Conservation (phyloP, 129 eudicot species). For the Arctium lappa region DNA sequence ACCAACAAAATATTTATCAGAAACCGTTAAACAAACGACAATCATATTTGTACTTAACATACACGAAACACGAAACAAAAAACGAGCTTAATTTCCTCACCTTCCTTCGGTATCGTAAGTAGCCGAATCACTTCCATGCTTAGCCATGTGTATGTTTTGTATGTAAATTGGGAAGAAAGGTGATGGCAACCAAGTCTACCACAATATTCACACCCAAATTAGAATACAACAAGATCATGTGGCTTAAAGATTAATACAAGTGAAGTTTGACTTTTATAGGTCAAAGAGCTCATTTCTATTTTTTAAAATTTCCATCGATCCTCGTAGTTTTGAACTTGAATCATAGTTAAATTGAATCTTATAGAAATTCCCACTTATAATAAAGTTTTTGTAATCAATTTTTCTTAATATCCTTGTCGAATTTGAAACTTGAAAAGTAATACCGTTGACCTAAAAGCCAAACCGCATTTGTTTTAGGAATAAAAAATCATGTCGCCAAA, state of each 20-base stretch:
- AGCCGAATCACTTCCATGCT: constrained; percentile 67
- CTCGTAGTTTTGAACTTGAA: not conserved
- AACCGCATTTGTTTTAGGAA: not conserved
- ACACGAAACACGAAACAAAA: not conserved
- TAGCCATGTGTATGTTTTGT: constrained; percentile 55
- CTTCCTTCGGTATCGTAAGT: constrained; percentile 78
- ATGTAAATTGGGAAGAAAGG: constrained; percentile 62
- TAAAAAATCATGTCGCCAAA: too few relatives aligned
- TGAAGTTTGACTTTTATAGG: constrained; percentile 1
- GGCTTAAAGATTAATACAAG: not conserved
- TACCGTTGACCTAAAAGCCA: constrained; percentile 6
- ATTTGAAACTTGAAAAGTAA: not conserved
- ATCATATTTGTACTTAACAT: not conserved
- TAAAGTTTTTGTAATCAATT: not conserved
- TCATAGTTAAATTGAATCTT: not conserved
- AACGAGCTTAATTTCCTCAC: constrained; percentile 23
- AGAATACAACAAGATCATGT: not conserved
- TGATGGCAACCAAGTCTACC: constrained; percentile 67
- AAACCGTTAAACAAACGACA: not conserved
- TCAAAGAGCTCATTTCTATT: not conserved
- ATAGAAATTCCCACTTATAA: not conserved
- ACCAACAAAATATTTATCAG: not conserved
- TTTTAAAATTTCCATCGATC: not conserved
- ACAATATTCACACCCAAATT: constrained; percentile 1
- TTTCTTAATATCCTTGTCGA: not conserved